Conservation (phyloP, 148 eudicot species). For the Amaranthus palmeri region DNA sequence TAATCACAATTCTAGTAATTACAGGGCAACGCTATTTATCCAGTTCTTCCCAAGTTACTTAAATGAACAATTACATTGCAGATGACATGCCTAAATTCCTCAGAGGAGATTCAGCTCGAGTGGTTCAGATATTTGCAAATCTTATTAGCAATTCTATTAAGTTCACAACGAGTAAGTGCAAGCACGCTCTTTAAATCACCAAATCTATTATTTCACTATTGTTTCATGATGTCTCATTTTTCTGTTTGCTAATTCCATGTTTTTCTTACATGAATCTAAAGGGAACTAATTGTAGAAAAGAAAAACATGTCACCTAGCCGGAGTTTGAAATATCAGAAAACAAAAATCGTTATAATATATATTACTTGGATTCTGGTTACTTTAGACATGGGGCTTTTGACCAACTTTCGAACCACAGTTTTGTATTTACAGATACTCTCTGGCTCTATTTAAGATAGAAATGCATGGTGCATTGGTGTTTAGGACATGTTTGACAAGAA, state of each 20-base stretch:
- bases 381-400: too few species aligned
- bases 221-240: not conserved
- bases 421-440: too few species aligned
- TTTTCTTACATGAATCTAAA: not conserved
- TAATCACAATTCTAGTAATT: not conserved
- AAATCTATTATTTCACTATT: not conserved
- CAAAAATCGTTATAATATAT: too few species aligned
- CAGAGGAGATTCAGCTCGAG: conserved; percentile 89
- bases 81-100: conserved; percentile 95
- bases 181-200: not conserved
- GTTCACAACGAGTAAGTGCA: conserved; percentile 76
- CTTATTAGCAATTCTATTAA: conserved; percentile 93
- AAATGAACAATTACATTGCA: conserved; percentile 21
- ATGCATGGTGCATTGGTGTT: too few species aligned
- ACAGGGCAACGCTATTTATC: not conserved
- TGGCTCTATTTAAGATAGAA: too few species aligned
- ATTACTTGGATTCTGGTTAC: too few species aligned
- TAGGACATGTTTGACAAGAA: too few species aligned
- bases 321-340: not conserved
- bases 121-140: conserved; percentile 92
- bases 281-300: not conserved
- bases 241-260: not conserved
- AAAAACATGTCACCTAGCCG: not conserved
- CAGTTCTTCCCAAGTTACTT: not conserved
- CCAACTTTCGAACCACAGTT: too few species aligned